Conservation (phyloP, 2,329 filamentous ascomycete species). For the Colletotrichum chlorophyti region DNA sequence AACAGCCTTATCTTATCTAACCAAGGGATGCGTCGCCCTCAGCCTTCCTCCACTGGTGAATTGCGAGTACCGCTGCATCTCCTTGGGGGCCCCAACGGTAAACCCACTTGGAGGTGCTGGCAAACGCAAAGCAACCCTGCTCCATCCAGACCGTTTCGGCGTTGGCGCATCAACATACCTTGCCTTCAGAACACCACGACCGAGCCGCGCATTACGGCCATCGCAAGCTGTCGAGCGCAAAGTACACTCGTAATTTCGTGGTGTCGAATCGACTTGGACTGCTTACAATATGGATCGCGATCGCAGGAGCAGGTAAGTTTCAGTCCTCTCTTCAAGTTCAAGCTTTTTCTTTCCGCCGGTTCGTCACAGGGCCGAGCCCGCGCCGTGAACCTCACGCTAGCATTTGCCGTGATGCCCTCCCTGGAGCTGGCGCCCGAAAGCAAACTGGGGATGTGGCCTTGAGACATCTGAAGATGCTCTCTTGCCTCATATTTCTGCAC, state of each 20-base stretch:
- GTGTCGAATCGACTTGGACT: no score
- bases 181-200: constrained; percentile 10
- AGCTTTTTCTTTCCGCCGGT: background rate
- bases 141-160: constrained; percentile 21
- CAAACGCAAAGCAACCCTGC: constrained; percentile 17
- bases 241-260: no score
- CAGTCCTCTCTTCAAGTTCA: background rate
- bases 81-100: constrained; percentile 6
- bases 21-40: constrained; percentile 2
- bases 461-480: no score
- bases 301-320: constrained; percentile 43
- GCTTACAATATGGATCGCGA: constrained; percentile 44
- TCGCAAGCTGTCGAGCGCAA: background rate
- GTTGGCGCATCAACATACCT: constrained; percentile 6
- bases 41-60: background rate
- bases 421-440: no score
- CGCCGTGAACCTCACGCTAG: background rate
- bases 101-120: no score
- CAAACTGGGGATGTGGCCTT: no score
- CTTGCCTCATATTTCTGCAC: no score
- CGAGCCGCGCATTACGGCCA: constrained; percentile 14
- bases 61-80: constrained; percentile 9
- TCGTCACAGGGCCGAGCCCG: background rate
- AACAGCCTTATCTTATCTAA: background rate
- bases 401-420: no score